Evolutionary conservation across 1,284 basidiomycete species (phyloP).

Genomic region (Megacollybia platyphylla): DNA sequence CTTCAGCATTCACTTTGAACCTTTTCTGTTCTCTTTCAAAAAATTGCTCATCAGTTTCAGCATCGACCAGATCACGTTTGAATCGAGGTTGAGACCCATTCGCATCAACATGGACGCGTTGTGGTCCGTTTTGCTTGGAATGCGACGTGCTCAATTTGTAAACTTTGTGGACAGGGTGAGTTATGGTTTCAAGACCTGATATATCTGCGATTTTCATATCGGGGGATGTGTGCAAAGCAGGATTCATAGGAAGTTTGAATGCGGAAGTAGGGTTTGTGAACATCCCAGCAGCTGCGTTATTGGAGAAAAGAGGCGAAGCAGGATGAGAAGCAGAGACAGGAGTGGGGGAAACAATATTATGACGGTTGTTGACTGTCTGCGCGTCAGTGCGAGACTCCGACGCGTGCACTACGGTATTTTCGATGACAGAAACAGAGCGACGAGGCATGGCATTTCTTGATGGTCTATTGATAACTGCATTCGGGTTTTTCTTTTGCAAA

Average conservation of each 20-base stretch:
- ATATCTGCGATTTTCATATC: neutral
- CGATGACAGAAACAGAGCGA: neutral
- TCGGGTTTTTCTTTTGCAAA: no score
- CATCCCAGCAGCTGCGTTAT: no score
- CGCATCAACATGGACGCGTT: neutral
- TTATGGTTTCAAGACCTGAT: neutral
- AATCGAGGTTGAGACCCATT: neutral
- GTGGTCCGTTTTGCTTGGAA: neutral
- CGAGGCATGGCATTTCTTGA: neutral
- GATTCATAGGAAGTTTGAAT: neutral
- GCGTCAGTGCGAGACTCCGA: no score
- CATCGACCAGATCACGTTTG: neutral
- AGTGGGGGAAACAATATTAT: neutral
- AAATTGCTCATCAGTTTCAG: neutral
- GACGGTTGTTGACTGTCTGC: no score
- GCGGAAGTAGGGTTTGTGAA: neutral
- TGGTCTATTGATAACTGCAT: no score
- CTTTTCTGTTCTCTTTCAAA: neutral
- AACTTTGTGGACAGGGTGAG: neutral
- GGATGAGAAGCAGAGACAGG: neutral
- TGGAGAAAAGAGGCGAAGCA: neutral
- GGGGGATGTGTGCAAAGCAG: neutral
- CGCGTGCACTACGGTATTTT: neutral
- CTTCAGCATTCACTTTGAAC: neutral
- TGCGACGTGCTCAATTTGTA: neutral